Evolutionary conservation across 495 filamentous ascomycete species (phyloP), one percentile per base, ranked within the genome.

Genomic region (Xylaria scruposa): DNA sequence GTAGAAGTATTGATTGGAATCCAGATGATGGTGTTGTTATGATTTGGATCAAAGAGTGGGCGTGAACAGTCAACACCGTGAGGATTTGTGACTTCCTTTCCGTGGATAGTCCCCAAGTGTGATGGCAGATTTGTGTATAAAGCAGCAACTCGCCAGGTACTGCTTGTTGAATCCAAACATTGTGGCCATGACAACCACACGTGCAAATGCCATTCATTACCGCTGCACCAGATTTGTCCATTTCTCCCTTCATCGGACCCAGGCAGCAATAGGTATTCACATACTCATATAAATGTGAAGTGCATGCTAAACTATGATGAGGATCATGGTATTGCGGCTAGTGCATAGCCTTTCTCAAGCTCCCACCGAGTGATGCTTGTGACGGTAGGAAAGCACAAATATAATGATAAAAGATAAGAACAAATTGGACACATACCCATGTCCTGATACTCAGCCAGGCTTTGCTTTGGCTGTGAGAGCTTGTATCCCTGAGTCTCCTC

Each of bases 391-490:
- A 59, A 31, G 9, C 19, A 31, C 15, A 31, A 21, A 60, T 7
- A 38, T 4, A 13, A 38, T 8, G 44, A 12, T 15, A 1, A 40
- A 44, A 26, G 17, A 26, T 60, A 66, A 67, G 38, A 56, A 63
- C 33, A 15, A 68, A 62, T 51, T 60, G 67, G 74, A 49, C 62
- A 88, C 93, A 79, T 85, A 98, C 96, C 96, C 81, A 99, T 90
- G 77, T 97, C 83, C 71, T 92, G 84, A 83, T 97, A 97, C 82
- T 97, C 94, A 68, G 94, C 91, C 74, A 99, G 87, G 71, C 93
- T 95, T 88, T 98, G 97, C 90, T 97, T 97, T 71, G 85, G 85
- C 88, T 97, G 94, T 74, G 94, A 94, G 74, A 98, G 91, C 88
- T 96, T 97, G 91, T 97, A 99, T 76, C 96, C 95, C 85, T 94